phyloP scores from a whole-genome alignment of 202 grass and related monocot species.

The Brachypodium distachyon region DNA sequence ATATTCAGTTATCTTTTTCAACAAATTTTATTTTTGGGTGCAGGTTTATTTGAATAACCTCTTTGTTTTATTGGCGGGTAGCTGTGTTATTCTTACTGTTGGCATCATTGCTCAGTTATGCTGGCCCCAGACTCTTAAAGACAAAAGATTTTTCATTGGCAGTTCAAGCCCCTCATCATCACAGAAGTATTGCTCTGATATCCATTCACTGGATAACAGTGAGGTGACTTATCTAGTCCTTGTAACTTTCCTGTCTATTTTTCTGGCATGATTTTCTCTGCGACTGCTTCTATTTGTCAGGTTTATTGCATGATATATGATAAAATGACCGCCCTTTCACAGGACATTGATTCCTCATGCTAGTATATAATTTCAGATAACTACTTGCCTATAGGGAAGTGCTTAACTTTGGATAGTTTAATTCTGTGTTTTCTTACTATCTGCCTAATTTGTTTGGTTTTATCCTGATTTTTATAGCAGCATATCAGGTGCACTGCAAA shows the following conservation, averaged over 20 bases:
- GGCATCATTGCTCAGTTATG: slow-evolving; percentile 40
- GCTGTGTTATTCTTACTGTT: slow-evolving; percentile 56
- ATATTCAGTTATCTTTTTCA: not conserved
- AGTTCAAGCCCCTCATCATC: slow-evolving; percentile 33
- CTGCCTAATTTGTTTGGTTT: not conserved
- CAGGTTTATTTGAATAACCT: slow-evolving; percentile 63
- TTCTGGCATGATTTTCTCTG: not conserved
- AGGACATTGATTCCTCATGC: not conserved
- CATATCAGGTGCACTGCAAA: not conserved
- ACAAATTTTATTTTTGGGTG: slow-evolving; percentile 9
- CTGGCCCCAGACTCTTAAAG: slow-evolving; percentile 32
- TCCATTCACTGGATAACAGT: slow-evolving; percentile 36
- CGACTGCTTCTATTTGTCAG: not conserved
- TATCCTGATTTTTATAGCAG: no score
- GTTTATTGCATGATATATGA: not conserved
- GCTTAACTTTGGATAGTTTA: not conserved
- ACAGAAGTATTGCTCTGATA: slow-evolving; percentile 34
- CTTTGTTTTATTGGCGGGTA: slow-evolving; percentile 41
- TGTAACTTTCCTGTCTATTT: not conserved
- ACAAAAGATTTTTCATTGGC: slow-evolving; percentile 29
- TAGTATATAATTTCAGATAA: not conserved
- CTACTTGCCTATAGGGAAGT: not conserved
- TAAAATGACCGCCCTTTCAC: not conserved
- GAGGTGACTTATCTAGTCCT: slow-evolving; percentile 47
- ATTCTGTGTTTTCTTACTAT: not conserved